Conservation (phyloP, 2,329 filamentous ascomycete species). For the Beauveria sp. region DNA sequence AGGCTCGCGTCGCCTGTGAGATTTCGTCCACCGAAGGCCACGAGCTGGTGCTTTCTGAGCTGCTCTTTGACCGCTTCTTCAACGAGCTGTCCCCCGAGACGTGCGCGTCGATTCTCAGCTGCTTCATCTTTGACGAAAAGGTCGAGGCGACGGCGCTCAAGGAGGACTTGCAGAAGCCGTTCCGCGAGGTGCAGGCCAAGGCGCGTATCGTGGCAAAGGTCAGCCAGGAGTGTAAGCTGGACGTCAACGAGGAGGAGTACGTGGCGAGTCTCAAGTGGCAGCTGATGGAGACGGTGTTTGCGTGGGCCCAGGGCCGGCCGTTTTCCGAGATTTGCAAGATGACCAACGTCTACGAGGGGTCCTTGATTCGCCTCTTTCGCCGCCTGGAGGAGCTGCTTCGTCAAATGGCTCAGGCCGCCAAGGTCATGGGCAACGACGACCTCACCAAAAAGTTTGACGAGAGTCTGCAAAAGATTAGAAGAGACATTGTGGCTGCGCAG, state of each 20-base stretch:
- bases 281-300: constrained; percentile 91
- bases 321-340: constrained; percentile 98
- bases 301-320: constrained; percentile 82
- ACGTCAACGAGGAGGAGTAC: constrained; percentile 93
- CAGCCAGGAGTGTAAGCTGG: constrained; percentile 86
- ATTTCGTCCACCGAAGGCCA: constrained; percentile 88
- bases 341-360: constrained; percentile 97
- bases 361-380: constrained; percentile 90
- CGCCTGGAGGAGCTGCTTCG: constrained; percentile 87
- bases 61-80: constrained; percentile 96
- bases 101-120: constrained; percentile 77
- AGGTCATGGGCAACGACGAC: constrained; percentile 97
- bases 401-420: constrained; percentile 91
- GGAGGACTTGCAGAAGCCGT: constrained; percentile 81
- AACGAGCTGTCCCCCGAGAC: constrained; percentile 88
- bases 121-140: constrained; percentile 98
- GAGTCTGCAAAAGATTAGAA: constrained; percentile 74
- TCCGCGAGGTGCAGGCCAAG: constrained; percentile 77
- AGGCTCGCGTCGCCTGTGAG: constrained; percentile 94
- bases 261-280: constrained; percentile 84
- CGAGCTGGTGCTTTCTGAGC: constrained; percentile 83
- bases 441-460: constrained; percentile 86
- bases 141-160: constrained; percentile 68
- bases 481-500: constrained; percentile 92
- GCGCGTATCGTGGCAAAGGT: constrained; percentile 87